Percentiles rank a stretch among this genome's conserved stretches.
These are phyloP conservation scores for Neofusicoccum sp. DNA, from an alignment of 2,329 filamentous ascomycete species.

Conservation along the genomic window DNA sequence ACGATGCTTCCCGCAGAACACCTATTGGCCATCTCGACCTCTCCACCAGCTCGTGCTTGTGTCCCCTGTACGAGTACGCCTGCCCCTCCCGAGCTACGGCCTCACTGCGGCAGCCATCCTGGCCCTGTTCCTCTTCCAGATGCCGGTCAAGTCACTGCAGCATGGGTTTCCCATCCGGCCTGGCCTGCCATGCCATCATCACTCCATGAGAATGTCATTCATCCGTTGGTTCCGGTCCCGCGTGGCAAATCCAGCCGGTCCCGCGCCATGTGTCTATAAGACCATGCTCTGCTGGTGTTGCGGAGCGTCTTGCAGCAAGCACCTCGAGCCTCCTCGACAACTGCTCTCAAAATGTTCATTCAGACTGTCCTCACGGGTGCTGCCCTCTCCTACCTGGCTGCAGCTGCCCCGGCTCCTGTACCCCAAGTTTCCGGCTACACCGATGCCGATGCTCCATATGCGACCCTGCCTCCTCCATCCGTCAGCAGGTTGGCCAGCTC, in stretches of 20 bases:
- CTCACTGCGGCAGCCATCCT: background rate
- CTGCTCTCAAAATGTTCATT: slow-evolving; percentile 35
- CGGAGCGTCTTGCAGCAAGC: background rate
- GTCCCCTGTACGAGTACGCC: background rate
- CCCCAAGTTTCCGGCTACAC: slow-evolving; percentile 47
- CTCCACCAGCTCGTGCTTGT: background rate
- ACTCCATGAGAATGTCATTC: background rate
- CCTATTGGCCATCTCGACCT: background rate
- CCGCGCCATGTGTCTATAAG: background rate
- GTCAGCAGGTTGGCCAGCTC: slow-evolving; percentile 32
- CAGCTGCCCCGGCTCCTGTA: slow-evolving; percentile 37
- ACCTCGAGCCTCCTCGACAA: background rate
- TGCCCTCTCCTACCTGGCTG: slow-evolving; percentile 32
- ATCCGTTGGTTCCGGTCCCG: background rate
- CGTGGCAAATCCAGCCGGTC: background rate
- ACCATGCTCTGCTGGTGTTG: background rate
- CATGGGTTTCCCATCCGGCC: background rate
- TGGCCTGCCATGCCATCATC: slow-evolving; percentile 1
- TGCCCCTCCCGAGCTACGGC: background rate
- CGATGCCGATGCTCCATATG: slow-evolving; percentile 45
- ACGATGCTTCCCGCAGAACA: background rate
- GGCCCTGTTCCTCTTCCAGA: slow-evolving; percentile 1
- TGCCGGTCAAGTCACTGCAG: slow-evolving; percentile 12
- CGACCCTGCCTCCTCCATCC: slow-evolving; percentile 28
- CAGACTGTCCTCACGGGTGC: slow-evolving; percentile 28